A percentile compares a stretch with the other conserved stretches of the same genome.
Conservation (phyloP, 2,329 filamentous ascomycete genomes). For the Sclerotinia spermophila region DNA sequence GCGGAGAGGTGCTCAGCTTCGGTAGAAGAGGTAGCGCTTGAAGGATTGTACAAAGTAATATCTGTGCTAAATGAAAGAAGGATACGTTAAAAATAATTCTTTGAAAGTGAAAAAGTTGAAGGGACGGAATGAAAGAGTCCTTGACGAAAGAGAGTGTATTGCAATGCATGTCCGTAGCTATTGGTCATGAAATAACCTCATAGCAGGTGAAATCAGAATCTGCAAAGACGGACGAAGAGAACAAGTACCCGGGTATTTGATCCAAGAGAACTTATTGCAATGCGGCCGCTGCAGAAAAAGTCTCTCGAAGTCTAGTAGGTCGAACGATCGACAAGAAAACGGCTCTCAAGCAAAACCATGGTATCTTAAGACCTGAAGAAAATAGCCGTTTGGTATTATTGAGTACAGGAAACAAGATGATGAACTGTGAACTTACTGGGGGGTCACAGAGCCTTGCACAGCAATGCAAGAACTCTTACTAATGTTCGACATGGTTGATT, state of each 20-base stretch:
- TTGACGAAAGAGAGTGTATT: neutral
- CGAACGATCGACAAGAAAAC: neutral
- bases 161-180: neutral
- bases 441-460: neutral
- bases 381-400: neutral
- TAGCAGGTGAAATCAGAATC: neutral
- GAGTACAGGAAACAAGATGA: neutral
- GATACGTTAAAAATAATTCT: neutral
- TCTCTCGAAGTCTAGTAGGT: neutral
- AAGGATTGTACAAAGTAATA: neutral
- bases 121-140: neutral
- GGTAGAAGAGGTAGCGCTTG: neutral
- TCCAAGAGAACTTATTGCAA: too few species aligned
- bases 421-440: neutral
- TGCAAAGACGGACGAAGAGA: neutral
- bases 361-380: neutral
- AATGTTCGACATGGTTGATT: neutral
- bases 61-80: neutral
- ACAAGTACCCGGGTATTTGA: neutral
- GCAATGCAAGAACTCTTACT: neutral
- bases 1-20: neutral
- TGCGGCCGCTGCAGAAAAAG: neutral
- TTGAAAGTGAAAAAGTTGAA: neutral
- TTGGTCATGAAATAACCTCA: neutral
- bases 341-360: neutral